Evolutionary conservation across 2,329 filamentous ascomycete species (phyloP).

Genomic region (Verticillium zaregamsianum): DNA sequence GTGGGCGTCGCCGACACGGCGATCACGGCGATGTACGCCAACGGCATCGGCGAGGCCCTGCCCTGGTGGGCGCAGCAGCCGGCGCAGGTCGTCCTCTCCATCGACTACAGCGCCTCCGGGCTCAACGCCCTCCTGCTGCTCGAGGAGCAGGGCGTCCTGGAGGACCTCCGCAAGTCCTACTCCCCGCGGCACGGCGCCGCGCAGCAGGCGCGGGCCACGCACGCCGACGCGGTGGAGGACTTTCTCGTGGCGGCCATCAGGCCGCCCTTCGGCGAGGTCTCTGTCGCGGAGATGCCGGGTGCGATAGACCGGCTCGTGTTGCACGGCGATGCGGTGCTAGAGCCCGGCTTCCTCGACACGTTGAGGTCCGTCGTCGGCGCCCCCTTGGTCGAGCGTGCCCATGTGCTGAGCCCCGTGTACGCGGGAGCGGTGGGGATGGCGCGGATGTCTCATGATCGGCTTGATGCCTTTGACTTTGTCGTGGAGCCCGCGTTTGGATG

Average conservation of each 20-base stretch:
- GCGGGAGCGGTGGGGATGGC: neutral
- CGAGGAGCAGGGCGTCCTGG: neutral
- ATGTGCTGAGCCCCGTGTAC: neutral
- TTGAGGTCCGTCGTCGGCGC: neutral
- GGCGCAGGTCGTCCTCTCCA: neutral
- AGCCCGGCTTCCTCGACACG: neutral
- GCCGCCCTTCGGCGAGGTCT: neutral
- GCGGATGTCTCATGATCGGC: neutral
- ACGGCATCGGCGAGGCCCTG: neutral
- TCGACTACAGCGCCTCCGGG: constrained; percentile 1
- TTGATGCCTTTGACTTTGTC: neutral
- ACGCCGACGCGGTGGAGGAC: neutral
- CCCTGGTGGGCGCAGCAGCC: neutral
- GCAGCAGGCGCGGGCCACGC: neutral
- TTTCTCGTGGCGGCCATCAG: neutral
- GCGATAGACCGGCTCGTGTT: neutral
- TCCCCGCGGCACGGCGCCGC: neutral
- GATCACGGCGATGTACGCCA: neutral
- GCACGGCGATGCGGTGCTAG: neutral
- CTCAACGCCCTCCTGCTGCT: neutral
- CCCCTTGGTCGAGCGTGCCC: neutral
- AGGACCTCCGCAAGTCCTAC: neutral
- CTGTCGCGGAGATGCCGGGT: neutral
- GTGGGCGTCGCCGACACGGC: neutral
- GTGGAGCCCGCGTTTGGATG: neutral